phyloP scores from a whole-genome alignment of 176 grass and related monocot genomes.

The Bonia amplexicaulis region DNA sequence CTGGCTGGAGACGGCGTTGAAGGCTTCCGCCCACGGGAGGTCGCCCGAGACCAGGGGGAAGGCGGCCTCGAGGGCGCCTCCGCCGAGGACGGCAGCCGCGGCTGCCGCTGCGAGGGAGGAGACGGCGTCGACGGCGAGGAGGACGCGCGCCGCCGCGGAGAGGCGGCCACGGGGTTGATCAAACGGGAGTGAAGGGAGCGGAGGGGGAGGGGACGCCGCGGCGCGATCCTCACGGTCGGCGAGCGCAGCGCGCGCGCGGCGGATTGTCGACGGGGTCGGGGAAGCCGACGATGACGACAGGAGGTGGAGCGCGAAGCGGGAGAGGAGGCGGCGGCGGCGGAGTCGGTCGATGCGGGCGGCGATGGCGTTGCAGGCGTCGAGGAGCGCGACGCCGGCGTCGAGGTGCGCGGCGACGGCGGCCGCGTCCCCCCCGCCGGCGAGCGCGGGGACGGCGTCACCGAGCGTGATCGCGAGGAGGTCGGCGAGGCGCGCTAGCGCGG shows the following conservation, averaged over 20 bases:
- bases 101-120: slow-evolving; percentile 42
- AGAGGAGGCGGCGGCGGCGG: slow-evolving; percentile 53
- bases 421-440: slow-evolving; percentile 16
- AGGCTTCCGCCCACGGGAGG: slow-evolving; percentile 54
- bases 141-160: slow-evolving; percentile 31
- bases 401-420: slow-evolving; percentile 34
- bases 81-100: slow-evolving; percentile 39
- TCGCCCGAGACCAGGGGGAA: slow-evolving; percentile 17
- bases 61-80: not conserved
- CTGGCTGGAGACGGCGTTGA: slow-evolving; percentile 48
- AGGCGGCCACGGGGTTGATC: slow-evolving; percentile 22
- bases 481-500: slow-evolving; percentile 33
- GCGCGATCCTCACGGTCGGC: not conserved
- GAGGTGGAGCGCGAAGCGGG: slow-evolving; percentile 63
- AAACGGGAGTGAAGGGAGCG: slow-evolving; percentile 23
- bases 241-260: slow-evolving; percentile 29
- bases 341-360: slow-evolving; percentile 44
- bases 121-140: slow-evolving; percentile 55
- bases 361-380: slow-evolving; percentile 68
- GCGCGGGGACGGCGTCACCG: slow-evolving; percentile 17
- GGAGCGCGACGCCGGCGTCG: slow-evolving; percentile 53
- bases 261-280: not conserved
- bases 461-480: slow-evolving; percentile 55
- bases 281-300: slow-evolving; percentile 17
- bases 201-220: slow-evolving; percentile 3